Conservation (phyloP, 2,329 filamentous ascomycete species). For the Cladosporium austrohemisphaericum region DNA sequence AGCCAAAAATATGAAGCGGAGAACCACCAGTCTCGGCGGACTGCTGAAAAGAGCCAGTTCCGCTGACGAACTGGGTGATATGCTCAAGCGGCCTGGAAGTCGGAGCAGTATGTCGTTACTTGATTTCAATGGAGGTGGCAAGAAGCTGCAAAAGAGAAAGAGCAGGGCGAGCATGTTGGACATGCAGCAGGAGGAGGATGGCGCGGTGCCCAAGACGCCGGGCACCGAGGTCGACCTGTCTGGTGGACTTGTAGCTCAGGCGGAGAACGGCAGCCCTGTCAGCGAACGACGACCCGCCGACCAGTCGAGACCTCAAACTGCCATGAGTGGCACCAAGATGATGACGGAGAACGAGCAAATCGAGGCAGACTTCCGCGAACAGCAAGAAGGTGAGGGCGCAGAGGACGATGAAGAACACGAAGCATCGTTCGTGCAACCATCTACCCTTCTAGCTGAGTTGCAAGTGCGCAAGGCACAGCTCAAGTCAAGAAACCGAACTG, state of each 20-base stretch:
- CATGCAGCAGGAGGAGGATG: conserved; percentile 19
- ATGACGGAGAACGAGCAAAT: conserved; percentile 34
- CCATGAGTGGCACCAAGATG: conserved; percentile 15
- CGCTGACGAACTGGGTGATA: background rate
- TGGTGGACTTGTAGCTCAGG: conserved; percentile 19
- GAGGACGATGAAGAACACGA: conserved; percentile 40
- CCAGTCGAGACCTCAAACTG: conserved; percentile 19
- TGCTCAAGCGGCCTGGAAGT: conserved; percentile 3
- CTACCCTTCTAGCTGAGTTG: conserved; percentile 86
- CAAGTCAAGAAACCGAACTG: conserved; percentile 70
- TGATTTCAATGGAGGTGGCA: conserved; percentile 30
- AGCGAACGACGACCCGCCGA: conserved; percentile 6
- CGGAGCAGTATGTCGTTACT: conserved; percentile 19
- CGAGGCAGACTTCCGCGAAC: conserved; percentile 44
- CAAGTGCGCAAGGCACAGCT: conserved; percentile 88
- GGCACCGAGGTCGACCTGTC: conserved; percentile 20
- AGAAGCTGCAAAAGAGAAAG: conserved; percentile 32
- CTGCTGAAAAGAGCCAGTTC: conserved; percentile 13
- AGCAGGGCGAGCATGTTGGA: conserved; percentile 33
- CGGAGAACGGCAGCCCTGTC: conserved; percentile 4
- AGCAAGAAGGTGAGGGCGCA: conserved; percentile 4
- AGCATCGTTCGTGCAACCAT: conserved; percentile 68
- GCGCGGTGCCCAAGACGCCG: conserved; percentile 18
- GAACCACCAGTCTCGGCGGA: conserved; percentile 16
- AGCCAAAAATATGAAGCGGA: conserved; percentile 14